These are phyloP conservation scores for Leccinum fallax DNA, from an alignment of 1,284 basidiomycete genomes.

Conservation along the genomic window DNA sequence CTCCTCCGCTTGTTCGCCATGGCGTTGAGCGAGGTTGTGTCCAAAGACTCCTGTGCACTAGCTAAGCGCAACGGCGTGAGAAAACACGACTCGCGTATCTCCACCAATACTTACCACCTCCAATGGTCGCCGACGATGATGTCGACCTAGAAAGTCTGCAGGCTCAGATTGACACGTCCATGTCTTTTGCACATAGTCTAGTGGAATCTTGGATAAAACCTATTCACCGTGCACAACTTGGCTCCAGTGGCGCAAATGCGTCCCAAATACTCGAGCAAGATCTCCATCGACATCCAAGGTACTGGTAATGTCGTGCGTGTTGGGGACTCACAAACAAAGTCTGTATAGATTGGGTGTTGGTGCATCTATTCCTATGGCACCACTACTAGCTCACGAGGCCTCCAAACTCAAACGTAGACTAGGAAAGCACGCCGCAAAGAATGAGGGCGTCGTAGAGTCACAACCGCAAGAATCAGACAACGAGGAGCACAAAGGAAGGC, in stretches of 20 bases:
- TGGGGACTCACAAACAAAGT: constrained; percentile 11
- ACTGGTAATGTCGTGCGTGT: constrained; percentile 13
- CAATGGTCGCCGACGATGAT: constrained; percentile 43
- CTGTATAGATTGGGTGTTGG: constrained; percentile 67
- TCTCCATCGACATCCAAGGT: constrained; percentile 70
- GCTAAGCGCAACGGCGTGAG: constrained; percentile 16
- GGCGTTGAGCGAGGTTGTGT: not conserved
- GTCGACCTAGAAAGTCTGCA: constrained; percentile 67
- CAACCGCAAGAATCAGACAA: constrained; percentile 42
- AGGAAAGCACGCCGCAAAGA: constrained; percentile 50
- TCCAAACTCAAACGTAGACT: constrained; percentile 60
- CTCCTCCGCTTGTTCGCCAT: constrained; percentile 53
- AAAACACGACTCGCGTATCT: constrained; percentile 11
- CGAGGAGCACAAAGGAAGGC: constrained; percentile 58
- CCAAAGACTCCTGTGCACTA: not conserved
- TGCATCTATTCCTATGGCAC: constrained; percentile 53
- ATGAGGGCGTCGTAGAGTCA: constrained; percentile 41
- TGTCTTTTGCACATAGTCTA: constrained; percentile 70
- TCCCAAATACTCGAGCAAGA: constrained; percentile 65
- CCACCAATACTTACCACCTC: constrained; percentile 10
- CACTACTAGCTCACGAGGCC: constrained; percentile 46
- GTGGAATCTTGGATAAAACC: constrained; percentile 75
- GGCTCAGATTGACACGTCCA: constrained; percentile 75
- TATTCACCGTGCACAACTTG: constrained; percentile 35
- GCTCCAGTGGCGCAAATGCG: constrained; percentile 38